phyloP scores from a whole-genome alignment of 768 basidiomycete species.

The Hygrophoropsis aurantiaca region DNA sequence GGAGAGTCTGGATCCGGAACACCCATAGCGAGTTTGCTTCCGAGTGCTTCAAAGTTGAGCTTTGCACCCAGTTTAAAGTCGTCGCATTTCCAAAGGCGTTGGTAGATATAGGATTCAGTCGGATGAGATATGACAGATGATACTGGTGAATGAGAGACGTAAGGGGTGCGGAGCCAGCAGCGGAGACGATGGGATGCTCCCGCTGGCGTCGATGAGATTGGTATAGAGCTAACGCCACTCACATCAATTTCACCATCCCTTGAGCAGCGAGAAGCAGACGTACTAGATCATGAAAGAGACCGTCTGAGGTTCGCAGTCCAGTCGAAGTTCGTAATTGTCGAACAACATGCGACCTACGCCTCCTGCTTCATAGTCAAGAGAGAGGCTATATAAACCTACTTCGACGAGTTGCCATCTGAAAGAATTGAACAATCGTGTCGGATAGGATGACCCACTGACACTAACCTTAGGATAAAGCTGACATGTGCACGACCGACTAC shows the following conservation, averaged over 20 bases:
- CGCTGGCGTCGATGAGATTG: slow-evolving; percentile 49
- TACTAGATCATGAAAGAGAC: slow-evolving; percentile 64
- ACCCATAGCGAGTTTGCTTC: slow-evolving; percentile 51
- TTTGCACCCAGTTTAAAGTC: slow-evolving; percentile 57
- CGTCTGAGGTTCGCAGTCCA: slow-evolving; percentile 54
- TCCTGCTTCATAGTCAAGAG: slow-evolving; percentile 64
- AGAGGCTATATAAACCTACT: slow-evolving; percentile 49
- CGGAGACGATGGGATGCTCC: slow-evolving; percentile 65
- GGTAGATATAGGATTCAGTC: slow-evolving; percentile 55
- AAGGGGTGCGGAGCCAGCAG: slow-evolving; percentile 57
- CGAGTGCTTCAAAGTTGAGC: slow-evolving; percentile 54
- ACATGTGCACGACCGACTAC: slow-evolving; percentile 57
- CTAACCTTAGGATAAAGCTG: slow-evolving; percentile 56
- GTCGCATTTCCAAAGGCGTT: slow-evolving; percentile 67
- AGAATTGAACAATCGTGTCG: not conserved
- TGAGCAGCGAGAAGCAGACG: slow-evolving; percentile 19
- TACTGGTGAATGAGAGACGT: slow-evolving; percentile 27
- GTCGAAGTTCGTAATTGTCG: slow-evolving; percentile 48
- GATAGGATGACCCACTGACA: slow-evolving; percentile 3
- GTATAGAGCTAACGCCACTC: slow-evolving; percentile 44
- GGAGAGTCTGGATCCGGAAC: slow-evolving; percentile 22
- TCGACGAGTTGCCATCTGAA: slow-evolving; percentile 50
- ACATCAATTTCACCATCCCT: slow-evolving; percentile 6
- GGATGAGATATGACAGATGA: slow-evolving; percentile 34
- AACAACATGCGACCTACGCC: slow-evolving; percentile 58